Percentiles rank a stretch among this genome's conserved stretches.
These are phyloP conservation scores for Calonectria pteridis DNA, from an alignment of 2,329 filamentous ascomycete genomes.

Conservation along the genomic window DNA sequence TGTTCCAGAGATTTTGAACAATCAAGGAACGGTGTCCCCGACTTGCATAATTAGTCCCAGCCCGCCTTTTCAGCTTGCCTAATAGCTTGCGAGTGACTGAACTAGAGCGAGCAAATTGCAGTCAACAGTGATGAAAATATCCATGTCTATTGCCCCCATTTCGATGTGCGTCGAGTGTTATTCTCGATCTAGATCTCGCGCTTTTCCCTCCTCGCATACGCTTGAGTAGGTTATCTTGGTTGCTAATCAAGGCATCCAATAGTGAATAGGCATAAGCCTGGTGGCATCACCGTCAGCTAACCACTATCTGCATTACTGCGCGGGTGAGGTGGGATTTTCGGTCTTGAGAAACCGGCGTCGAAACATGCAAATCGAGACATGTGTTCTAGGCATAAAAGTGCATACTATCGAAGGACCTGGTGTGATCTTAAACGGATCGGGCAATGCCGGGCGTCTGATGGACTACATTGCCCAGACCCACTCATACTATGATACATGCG, in stretches of 20 bases:
- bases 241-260: too few species aligned
- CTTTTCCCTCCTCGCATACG: too few species aligned
- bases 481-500: background rate
- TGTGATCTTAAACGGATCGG: background rate
- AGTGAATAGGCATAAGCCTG: too few species aligned
- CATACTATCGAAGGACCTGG: background rate
- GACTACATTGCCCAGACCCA: too few species aligned
- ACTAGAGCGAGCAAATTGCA: background rate
- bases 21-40: background rate
- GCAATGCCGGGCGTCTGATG: background rate
- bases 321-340: background rate
- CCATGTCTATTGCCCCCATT: too few species aligned
- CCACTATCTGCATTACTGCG: background rate
- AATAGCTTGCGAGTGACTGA: background rate
- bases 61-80: background rate
- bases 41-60: background rate
- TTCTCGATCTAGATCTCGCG: too few species aligned
- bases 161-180: too few species aligned
- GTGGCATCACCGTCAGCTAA: background rate
- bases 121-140: background rate
- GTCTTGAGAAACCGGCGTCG: background rate
- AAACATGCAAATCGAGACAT: background rate
- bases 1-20: background rate
- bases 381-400: background rate
- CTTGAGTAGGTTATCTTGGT: too few species aligned